Percentiles rank a stretch among this genome's conserved stretches.
These are phyloP conservation scores for Lasiodiplodia citricola DNA, from an alignment of 2,329 filamentous ascomycete genomes.

Conservation along the genomic window DNA sequence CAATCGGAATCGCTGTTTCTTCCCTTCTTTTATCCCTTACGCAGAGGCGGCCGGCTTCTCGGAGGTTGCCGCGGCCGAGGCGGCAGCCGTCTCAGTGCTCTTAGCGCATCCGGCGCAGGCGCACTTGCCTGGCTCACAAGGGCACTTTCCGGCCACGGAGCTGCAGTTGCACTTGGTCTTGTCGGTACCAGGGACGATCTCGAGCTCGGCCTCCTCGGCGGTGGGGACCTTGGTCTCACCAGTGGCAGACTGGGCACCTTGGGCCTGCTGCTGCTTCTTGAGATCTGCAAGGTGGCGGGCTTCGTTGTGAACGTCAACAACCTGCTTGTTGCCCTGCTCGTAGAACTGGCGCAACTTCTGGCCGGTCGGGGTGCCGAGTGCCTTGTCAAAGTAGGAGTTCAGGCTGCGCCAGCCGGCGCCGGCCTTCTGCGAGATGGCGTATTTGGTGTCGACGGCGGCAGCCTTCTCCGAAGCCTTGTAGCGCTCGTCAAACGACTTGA, in stretches of 20 bases:
- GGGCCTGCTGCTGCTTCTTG: slow-evolving; percentile 62
- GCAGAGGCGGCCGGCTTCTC: slow-evolving; percentile 17
- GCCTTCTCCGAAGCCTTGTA: slow-evolving; percentile 89
- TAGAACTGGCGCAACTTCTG: slow-evolving; percentile 90
- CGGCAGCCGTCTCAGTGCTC: slow-evolving; percentile 40
- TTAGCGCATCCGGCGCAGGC: slow-evolving; percentile 55
- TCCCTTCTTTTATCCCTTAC: neutral
- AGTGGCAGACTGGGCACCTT: slow-evolving; percentile 47
- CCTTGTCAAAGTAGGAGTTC: slow-evolving; percentile 93
- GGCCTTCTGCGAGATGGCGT: slow-evolving; percentile 79
- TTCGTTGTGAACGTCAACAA: slow-evolving; percentile 91
- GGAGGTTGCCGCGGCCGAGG: neutral
- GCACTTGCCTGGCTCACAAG: slow-evolving; percentile 49
- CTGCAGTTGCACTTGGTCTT: slow-evolving; percentile 57
- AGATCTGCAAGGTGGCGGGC: slow-evolving; percentile 85
- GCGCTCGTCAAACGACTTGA: slow-evolving; percentile 80
- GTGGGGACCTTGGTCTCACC: slow-evolving; percentile 4
- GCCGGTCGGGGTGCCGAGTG: slow-evolving; percentile 82
- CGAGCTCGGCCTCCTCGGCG: slow-evolving; percentile 45
- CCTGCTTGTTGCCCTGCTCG: slow-evolving; percentile 81
- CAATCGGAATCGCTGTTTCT: neutral
- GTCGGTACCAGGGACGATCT: slow-evolving; percentile 48
- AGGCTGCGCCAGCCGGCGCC: slow-evolving; percentile 70
- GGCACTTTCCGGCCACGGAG: slow-evolving; percentile 54
- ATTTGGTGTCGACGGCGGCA: slow-evolving; percentile 80